Evolutionary conservation across 148 eudicot genomes (phyloP).

Genomic region (Rhododendron ovatum): DNA sequence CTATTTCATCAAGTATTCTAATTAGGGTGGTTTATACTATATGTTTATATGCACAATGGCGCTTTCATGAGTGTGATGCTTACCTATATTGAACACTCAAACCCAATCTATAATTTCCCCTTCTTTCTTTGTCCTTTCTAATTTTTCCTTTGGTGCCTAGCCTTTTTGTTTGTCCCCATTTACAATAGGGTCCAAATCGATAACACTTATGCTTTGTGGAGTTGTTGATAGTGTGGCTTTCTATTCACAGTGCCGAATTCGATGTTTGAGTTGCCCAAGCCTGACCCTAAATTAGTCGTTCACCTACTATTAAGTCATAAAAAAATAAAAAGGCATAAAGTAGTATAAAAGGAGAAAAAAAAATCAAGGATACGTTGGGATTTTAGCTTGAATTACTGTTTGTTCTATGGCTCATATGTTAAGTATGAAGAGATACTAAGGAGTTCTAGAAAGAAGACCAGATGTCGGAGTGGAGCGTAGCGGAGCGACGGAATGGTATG

Average conservation of each 20-base stretch:
- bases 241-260: background rate
- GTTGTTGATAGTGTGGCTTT: background rate
- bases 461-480: no score
- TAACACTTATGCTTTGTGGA: background rate
- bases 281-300: no score
- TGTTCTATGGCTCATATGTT: no score
- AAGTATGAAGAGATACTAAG: no score
- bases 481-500: no score
- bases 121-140: background rate
- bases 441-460: no score
- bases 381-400: no score
- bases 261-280: no score
- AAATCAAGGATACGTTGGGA: no score
- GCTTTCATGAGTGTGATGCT: slow-evolving; percentile 10
- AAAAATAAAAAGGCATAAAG: no score
- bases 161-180: background rate
- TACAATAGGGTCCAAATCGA: background rate
- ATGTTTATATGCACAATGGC: background rate
- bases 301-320: no score
- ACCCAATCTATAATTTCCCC: background rate
- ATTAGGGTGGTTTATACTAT: background rate
- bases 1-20: background rate
- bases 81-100: background rate
- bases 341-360: no score
- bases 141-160: background rate